Evolutionary conservation across 1,139 yeast species (phyloP), one percentile per base, ranked within the genome.

Genomic region (Taphrina sp.): DNA sequence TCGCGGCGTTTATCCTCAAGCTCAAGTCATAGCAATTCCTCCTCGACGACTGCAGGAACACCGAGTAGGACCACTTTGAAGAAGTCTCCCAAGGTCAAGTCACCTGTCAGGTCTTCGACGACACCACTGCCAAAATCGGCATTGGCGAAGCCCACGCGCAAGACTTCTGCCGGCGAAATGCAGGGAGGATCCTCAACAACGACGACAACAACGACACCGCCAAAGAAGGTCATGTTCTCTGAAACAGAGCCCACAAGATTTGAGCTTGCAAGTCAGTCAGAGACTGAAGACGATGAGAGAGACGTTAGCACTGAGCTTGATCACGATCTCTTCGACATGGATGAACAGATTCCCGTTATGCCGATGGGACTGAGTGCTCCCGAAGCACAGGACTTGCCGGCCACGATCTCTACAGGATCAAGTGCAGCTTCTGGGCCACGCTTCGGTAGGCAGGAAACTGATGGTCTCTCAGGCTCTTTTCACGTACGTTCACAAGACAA

Each of bases 211-310:
- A 46, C 51, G 22, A 28, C 49, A 22, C 41, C 41, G 14, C 46
- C 57, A 20, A 43, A 39, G 31, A 57, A 59, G n/a, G 47, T 52
- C 46, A 55, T 51, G 47, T 49, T 49, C 20, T 49, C 54, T 23
- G 54, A 49, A 33, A 39, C 31, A 34, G 54, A 49, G 31, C 54
- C 54, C n/a, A 41, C 36, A 34, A 41, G 54, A 23, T 39, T 49
- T 2, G 54, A 49, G 5, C 29, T 33, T 12, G 24, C 33, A 23
- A 39, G 28, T n/a, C 26, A 17, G 5, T 39, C 54, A 10, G 54
- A 49, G 22, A 28, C 22, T 17, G 54, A 49, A 29, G 54, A 49
- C 26, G 41, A 29, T 5, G 19, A 24, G 17, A 34, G 17, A 17
- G 4, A n/a, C 14, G n/a, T 16, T 2, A n/a, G n/a, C n/a, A 12